Conservation (phyloP, 768 basidiomycete species). For the Tylopilus rubrobrunneus region DNA sequence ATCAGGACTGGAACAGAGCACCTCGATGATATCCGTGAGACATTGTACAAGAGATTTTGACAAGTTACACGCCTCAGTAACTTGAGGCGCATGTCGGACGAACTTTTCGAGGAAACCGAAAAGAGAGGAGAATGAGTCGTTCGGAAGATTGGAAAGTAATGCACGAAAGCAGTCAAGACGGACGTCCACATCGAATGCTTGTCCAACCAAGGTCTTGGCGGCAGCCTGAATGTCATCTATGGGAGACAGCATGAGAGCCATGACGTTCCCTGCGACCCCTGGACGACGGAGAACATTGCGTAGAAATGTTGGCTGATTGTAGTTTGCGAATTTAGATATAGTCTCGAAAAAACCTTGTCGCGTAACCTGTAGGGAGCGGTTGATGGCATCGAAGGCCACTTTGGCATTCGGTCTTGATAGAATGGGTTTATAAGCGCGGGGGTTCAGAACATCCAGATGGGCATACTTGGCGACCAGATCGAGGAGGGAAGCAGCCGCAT, state of each 20-base stretch:
- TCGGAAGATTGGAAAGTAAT: slow-evolving; percentile 64
- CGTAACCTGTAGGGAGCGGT: slow-evolving; percentile 53
- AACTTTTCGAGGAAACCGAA: slow-evolving; percentile 66
- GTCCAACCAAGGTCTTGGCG: slow-evolving; percentile 75
- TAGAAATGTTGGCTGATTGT: slow-evolving; percentile 47
- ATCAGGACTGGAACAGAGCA: slow-evolving; percentile 68
- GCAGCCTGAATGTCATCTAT: slow-evolving; percentile 68
- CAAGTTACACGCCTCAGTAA: slow-evolving; percentile 85
- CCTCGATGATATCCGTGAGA: slow-evolving; percentile 89
- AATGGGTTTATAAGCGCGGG: slow-evolving; percentile 44
- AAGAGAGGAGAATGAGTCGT: slow-evolving; percentile 66
- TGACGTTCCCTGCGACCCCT: slow-evolving; percentile 55
- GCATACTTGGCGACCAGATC: slow-evolving; percentile 54
- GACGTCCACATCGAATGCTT: slow-evolving; percentile 86
- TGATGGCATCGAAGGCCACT: slow-evolving; percentile 50
- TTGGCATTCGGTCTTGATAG: slow-evolving; percentile 31
- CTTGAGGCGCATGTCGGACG: slow-evolving; percentile 49
- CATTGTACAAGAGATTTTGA: slow-evolving; percentile 90
- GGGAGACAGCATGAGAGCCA: slow-evolving; percentile 78
- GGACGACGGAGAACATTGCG: slow-evolving; percentile 52
- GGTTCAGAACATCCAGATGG: slow-evolving; percentile 61
- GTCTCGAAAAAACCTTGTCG: slow-evolving; percentile 60
- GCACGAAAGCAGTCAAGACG: slow-evolving; percentile 85
- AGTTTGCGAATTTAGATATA: slow-evolving; percentile 64
- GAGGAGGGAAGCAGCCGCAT: slow-evolving; percentile 58